Evolutionary conservation across 2,329 filamentous ascomycete genomes (phyloP).

Genomic region (Lomentospora prolificans): DNA sequence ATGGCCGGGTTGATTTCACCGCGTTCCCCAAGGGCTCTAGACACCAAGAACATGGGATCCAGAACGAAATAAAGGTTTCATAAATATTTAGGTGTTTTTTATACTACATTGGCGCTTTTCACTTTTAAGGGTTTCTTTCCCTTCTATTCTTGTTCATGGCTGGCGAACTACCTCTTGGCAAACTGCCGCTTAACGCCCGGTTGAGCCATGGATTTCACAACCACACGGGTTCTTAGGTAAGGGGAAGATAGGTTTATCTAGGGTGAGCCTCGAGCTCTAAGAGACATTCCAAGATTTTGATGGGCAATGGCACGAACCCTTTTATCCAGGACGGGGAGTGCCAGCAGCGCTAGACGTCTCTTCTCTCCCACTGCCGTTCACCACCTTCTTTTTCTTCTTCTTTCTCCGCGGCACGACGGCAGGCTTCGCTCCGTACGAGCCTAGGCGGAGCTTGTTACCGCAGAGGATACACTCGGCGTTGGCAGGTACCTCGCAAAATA

Average conservation of each 20-base stretch:
- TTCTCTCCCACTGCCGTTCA: slow-evolving; percentile 41
- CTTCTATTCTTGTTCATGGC: background rate
- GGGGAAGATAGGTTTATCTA: background rate
- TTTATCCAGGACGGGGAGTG: slow-evolving; percentile 38
- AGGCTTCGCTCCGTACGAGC: slow-evolving; percentile 64
- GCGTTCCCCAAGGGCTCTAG: too few species aligned
- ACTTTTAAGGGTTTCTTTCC: background rate
- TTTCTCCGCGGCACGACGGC: slow-evolving; percentile 63
- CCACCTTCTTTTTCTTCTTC: slow-evolving; percentile 64
- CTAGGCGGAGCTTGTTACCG: slow-evolving; percentile 67
- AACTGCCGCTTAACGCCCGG: too few species aligned
- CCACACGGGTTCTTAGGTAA: too few species aligned
- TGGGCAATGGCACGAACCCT: background rate
- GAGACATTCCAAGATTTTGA: background rate
- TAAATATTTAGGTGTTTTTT: background rate
- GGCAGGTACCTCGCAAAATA: slow-evolving; percentile 62
- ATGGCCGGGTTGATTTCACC: too few species aligned
- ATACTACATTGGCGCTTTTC: background rate
- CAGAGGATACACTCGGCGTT: slow-evolving; percentile 72
- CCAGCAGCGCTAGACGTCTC: slow-evolving; percentile 50
- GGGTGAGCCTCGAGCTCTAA: too few species aligned
- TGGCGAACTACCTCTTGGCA: too few species aligned
- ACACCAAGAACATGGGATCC: too few species aligned
- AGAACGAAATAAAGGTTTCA: background rate
- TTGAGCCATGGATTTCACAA: too few species aligned